Evolutionary conservation across 176 grass and related monocot genomes (phyloP), one percentile per base, ranked within the genome.

Genomic region (Rhynchospora pubera): DNA sequence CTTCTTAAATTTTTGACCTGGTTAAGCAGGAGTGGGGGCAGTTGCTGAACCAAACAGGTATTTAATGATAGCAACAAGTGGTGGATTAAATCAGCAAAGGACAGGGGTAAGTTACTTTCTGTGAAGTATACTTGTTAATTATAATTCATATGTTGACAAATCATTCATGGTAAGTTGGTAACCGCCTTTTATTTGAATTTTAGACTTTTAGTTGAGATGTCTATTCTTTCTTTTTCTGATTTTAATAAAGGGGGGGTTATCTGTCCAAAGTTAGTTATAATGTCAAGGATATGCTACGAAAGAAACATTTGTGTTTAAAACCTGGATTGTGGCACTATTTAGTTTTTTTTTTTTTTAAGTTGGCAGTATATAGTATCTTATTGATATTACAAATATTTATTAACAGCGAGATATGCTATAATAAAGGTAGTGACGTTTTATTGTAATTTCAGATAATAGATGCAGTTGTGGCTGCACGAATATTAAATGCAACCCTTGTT

Each of bases 31-130:
- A 80, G 72, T 75, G 32, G 84, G 76, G 74, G 63, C 84, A 46
- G 85, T 91, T 56, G 92, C 93, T 7, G 69, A 86, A 57, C 61
- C 87, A 72, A 79, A 99, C 42, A 90, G 93, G 52, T 99, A 91
- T 64, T 69, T 99, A 75, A 95, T 95, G 91, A 93, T 99, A 73
- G 96, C 91, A 5, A 99, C 96, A 51, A 99, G 96, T 77, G 96
- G 96, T 9, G 96, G 96, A 15, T 84, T 99, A 50, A 99, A 99
- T 83, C 96, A 99, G 83, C 96, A 99, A 82, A 77, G 93, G 83
- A 99, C 96, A 93, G 96, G 96, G 93, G 96, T 99, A 65, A 97
- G 89, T 85, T 82, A 7, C 15, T 57, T 82, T 58, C 9, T 73
- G 12, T 23, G 44, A 71, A 71, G 22, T 1, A 22, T 46, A 16